Evolutionary conservation across 1,284 basidiomycete genomes (phyloP), one percentile per base, ranked within the genome.

Genomic region (Paramarasmius palmivorus): DNA sequence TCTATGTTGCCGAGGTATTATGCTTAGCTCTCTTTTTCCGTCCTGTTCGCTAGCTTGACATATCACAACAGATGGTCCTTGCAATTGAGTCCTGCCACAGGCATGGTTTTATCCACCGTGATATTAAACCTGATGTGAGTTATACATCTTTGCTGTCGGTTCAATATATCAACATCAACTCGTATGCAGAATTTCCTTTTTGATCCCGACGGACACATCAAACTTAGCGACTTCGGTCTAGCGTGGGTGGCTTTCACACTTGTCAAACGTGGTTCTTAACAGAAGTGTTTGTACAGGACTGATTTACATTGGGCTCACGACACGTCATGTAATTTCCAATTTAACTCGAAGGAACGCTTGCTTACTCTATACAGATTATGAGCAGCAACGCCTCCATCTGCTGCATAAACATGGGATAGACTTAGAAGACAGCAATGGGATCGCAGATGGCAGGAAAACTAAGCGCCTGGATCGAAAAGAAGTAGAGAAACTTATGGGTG

Each of bases 101-200:
- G 65, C 86, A 93, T 61, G 95, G 95, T 2, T 98, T 96, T 75
- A 97, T 98, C 63, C 95, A 98, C 74, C 86, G 95, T 52, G 95
- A 98, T 75, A 96, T 98, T 74, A 96, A 96, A 73, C 93, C 93
- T 58, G 91, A 93, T 73, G 88, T 91, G 69, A 68, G 86, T 73
- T 56, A 56, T 52, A 61, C 60, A 64, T 61, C 58, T 17, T 59
- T 55, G 55, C 39, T 58, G 37, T 57, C 54, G 53, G 44, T 59
- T 60, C 49, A 49, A 63, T 59, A 44, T 56, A 22, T 52, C 65
- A 47, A 59, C 57, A 55, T 45, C 23, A 59, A 61, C 59, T 50
- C 68, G 65, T 64, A 61, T 60, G 52, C 75, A 95, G 88, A 98
- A 98, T 72, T 98, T 98, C 75, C 78, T 98, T 48, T 96, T 98